Conservation (phyloP, 192 early-diverging fungal genomes). For the Entomortierella lignicola region DNA sequence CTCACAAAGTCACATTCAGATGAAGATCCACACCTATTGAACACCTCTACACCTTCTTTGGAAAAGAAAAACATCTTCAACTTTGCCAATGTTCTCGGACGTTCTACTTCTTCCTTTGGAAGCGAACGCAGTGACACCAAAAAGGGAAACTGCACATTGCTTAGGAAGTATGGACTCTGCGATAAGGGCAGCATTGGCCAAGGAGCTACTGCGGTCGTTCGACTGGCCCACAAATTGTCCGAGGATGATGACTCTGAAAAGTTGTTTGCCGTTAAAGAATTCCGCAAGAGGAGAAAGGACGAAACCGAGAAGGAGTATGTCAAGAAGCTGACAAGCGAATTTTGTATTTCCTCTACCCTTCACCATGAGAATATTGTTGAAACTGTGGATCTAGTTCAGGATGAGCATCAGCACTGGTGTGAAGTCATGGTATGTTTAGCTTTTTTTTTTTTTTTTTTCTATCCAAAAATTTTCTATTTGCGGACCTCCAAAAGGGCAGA, state of each 20-base stretch:
- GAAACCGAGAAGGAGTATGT: conserved; percentile 95
- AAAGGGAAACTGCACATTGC: conserved; percentile 55
- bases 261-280: conserved; percentile 93
- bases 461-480: no score
- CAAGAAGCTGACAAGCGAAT: conserved; percentile 95
- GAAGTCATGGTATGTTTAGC: conserved; percentile 71
- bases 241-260: conserved; percentile 66
- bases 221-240: conserved; percentile 80
- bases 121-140: conserved; percentile 26
- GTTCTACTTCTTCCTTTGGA: conserved; percentile 31
- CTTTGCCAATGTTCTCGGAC: conserved; percentile 36
- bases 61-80: conserved; percentile 53
- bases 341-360: conserved; percentile 93
- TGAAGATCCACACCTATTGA: conserved; percentile 33
- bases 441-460: conserved; percentile 9
- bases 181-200: conserved; percentile 82
- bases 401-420: conserved; percentile 86
- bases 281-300: conserved; percentile 84
- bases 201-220: conserved; percentile 93
- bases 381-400: conserved; percentile 97
- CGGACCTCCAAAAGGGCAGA: no score
- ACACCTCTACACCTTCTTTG: conserved; percentile 18
- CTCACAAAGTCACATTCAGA: neutral
- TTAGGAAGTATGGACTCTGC: conserved; percentile 88
- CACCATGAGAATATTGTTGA: conserved; percentile 92